These are phyloP conservation scores for Diaporthe sp. DNA, from an alignment of 2,329 filamentous ascomycete species.

Conservation along the genomic window DNA sequence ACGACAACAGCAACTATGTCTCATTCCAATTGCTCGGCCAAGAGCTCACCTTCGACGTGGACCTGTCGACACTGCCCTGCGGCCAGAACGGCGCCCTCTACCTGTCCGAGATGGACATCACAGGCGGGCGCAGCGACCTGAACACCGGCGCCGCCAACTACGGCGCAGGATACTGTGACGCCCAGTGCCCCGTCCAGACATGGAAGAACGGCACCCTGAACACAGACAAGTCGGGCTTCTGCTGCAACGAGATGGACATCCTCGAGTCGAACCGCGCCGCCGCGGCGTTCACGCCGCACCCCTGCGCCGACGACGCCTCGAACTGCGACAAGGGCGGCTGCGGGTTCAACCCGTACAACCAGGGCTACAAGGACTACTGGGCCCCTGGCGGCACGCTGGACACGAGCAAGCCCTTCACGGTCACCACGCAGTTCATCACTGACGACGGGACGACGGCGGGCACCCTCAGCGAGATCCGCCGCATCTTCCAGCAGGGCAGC, in stretches of 20 bases:
- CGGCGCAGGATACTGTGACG: slow-evolving; percentile 58
- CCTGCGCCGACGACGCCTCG: slow-evolving; percentile 57
- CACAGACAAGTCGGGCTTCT: slow-evolving; percentile 54
- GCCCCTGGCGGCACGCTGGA: slow-evolving; percentile 52
- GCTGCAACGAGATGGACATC: slow-evolving; percentile 61
- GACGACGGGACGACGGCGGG: slow-evolving; percentile 48
- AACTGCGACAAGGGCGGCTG: slow-evolving; percentile 63
- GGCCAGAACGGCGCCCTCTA: slow-evolving; percentile 70
- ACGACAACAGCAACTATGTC: slow-evolving; percentile 30
- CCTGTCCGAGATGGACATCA: slow-evolving; percentile 48
- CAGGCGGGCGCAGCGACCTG: slow-evolving; percentile 60
- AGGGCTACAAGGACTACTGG: slow-evolving; percentile 43
- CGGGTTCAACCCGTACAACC: slow-evolving; percentile 52
- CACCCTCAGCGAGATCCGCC: slow-evolving; percentile 54
- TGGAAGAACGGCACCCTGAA: slow-evolving; percentile 53
- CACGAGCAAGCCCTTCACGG: slow-evolving; percentile 51
- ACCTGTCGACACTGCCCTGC: slow-evolving; percentile 69
- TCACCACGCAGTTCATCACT: slow-evolving; percentile 58
- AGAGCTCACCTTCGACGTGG: slow-evolving; percentile 73
- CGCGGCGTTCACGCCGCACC: slow-evolving; percentile 67
- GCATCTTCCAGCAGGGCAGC: slow-evolving; percentile 58
- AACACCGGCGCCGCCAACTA: slow-evolving; percentile 53
- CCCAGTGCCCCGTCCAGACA: slow-evolving; percentile 51
- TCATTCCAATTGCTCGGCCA: slow-evolving; percentile 66
- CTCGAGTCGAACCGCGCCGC: slow-evolving; percentile 70